Percentiles rank a stretch among this genome's conserved stretches.
phyloP scores from a whole-genome alignment of 352 stramenopile species.

The Halophytophthora polymorphica region DNA sequence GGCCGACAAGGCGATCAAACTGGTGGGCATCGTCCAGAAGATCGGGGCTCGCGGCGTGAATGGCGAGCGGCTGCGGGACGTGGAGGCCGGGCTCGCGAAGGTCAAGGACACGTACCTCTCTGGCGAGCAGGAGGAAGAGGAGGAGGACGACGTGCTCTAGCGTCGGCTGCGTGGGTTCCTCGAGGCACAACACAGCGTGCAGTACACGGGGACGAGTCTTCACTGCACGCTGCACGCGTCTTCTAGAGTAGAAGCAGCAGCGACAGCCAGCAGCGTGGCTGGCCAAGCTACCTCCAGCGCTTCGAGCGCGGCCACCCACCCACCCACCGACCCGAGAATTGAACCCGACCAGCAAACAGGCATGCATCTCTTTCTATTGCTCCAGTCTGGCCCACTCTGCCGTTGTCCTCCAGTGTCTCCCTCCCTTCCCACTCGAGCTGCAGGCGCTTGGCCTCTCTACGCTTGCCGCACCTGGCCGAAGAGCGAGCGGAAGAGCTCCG shows the following conservation, averaged over 20 bases:
- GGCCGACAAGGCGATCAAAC: constrained; percentile 67
- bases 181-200: constrained; percentile 10
- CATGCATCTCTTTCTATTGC: constrained; percentile 13
- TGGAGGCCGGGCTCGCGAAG: constrained; percentile 41
- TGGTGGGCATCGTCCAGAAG: constrained; percentile 86
- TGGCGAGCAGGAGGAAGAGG: constrained; percentile 70
- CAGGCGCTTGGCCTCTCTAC: constrained; percentile 11
- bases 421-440: no score
- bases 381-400: no score
- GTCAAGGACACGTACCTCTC: constrained; percentile 62
- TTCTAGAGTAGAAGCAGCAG: constrained; percentile 14
- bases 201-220: not conserved
- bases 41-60: constrained; percentile 63
- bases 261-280: constrained; percentile 3
- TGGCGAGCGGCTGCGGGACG: constrained; percentile 31
- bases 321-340: no score
- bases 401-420: no score
- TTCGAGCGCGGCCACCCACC: no score
- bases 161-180: constrained; percentile 3
- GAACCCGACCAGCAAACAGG: no score
- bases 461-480: constrained; percentile 63
- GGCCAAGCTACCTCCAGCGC: no score
- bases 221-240: constrained; percentile 5
- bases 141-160: constrained; percentile 87
- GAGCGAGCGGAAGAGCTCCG: constrained; percentile 83